phyloP scores from a whole-genome alignment of 345 rosid genomes.

The Dovyalis caffra region DNA sequence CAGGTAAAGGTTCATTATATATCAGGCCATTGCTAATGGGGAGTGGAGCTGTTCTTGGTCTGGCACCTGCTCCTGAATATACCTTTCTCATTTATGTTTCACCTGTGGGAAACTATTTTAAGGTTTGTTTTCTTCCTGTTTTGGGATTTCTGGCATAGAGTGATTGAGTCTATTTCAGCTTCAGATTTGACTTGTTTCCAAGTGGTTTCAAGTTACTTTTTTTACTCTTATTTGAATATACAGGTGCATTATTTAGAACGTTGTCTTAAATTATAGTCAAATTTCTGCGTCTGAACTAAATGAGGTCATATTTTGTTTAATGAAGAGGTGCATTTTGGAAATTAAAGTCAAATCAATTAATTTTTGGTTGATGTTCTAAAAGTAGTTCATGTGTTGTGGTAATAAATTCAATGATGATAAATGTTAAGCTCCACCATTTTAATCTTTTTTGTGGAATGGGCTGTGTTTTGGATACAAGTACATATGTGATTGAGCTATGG shows the following conservation, averaged over 20 bases:
- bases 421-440: not conserved
- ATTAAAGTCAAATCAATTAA: not conserved
- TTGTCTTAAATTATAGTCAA: not conserved
- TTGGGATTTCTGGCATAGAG: not conserved
- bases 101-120: constrained; percentile 94
- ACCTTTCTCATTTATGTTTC: constrained; percentile 89
- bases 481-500: not conserved
- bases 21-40: constrained; percentile 94
- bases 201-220: not conserved
- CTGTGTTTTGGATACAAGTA: not conserved
- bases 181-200: not conserved
- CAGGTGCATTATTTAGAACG: not conserved
- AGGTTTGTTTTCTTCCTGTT: constrained; percentile 45
- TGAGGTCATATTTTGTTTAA: not conserved
- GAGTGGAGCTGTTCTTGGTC: constrained; percentile 97
- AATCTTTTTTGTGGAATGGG: not conserved
- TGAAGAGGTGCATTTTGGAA: not conserved
- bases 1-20: constrained; percentile 91
- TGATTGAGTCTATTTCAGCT: not conserved
- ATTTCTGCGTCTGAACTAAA: not conserved
- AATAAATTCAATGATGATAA: not conserved
- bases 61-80: constrained; percentile 95
- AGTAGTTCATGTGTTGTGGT: not conserved
- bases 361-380: not conserved
- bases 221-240: not conserved